Base-by-base conservation (phyloP, 1,284 basidiomycete species). In the Calocybe gambosa region DNA sequence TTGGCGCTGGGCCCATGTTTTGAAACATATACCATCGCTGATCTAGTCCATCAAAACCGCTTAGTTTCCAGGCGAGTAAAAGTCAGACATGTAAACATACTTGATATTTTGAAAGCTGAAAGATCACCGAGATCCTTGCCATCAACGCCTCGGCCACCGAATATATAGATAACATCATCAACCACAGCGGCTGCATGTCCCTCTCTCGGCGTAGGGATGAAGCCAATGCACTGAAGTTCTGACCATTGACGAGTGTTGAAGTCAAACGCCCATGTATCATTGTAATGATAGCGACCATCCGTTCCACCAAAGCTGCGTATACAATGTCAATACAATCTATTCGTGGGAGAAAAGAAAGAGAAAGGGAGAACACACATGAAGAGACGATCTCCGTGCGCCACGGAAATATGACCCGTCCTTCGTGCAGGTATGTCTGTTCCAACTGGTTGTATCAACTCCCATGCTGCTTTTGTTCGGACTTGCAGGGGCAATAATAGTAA, bases 11-110 rank as follows among this genome's bases (percentile, higher is more conserved):
- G 2, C 95, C 95, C 95, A 98, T 98, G 64, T 97, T 96, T 65
- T 96, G 93, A 71, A 99, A 98, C 91, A 95, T 98, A 70, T 94
- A 99, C 95, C 95, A 98, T 57, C 82, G 71, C 55, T 82, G 80
- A 64, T 82, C 80, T 86, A 55, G 40, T 34, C 37, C 19, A 25
- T 50, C 53, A 29, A 20, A 40, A 38, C 33, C 46, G 35, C 42
- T 33, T 28, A 31, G 42, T 53, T 28, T 19, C 34, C 39, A 31
- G 47, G 25, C 29, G 19, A 34, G n/a, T 20, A 21, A 18, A 7
- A 34, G 31, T 31, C 19, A 34, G n/a, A 16, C 2, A 31, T 44
- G 43, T 43, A 35, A 48, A 25, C n/a, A 55, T 55, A 95, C 93
- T 95, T 9, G 89, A 85, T 50, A 99, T 86, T 69, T 96, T 96